These are phyloP conservation scores for Telopea speciosissima DNA, from an alignment of 177 flowering plant genomes.

Conservation along the genomic window DNA sequence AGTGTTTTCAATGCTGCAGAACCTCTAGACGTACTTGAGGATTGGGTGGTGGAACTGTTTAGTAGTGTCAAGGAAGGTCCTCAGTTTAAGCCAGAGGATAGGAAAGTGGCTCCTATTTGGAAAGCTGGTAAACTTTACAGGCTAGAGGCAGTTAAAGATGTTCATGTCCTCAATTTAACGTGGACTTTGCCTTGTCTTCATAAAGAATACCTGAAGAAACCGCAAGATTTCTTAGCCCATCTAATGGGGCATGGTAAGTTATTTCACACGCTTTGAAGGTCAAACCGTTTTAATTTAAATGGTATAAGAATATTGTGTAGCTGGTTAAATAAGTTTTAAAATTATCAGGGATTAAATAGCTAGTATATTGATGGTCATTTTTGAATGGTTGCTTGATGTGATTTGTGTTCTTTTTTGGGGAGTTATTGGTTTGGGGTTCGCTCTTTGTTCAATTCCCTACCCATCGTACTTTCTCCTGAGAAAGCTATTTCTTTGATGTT, in stretches of 20 bases:
- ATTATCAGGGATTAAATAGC: too few relatives aligned
- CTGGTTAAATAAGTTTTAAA: too few relatives aligned
- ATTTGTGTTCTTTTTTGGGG: too few relatives aligned
- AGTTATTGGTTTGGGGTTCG: too few relatives aligned
- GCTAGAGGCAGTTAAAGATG: conserved; percentile 88
- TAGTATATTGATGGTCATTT: too few relatives aligned
- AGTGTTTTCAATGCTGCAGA: conserved; percentile 46
- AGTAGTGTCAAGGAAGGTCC: conserved; percentile 49
- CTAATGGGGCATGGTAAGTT: conserved; percentile 93
- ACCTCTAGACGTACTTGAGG: conserved; percentile 69
- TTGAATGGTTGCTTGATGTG: too few relatives aligned
- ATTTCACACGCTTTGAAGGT: conserved; percentile 1
- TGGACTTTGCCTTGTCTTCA: conserved; percentile 91
- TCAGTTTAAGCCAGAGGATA: conserved; percentile 24
- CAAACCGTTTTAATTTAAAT: too few relatives aligned
- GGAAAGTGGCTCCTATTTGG: conserved; percentile 58
- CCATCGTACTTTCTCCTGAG: too few relatives aligned
- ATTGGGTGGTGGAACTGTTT: conserved; percentile 81
- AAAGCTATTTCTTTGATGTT: too few relatives aligned
- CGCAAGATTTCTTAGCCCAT: conserved; percentile 93
- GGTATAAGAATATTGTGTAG: too few relatives aligned
- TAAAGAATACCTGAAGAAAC: conserved; percentile 73
- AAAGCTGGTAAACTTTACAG: conserved; percentile 69
- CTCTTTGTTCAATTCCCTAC: too few relatives aligned
- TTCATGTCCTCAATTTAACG: conserved; percentile 71